These are phyloP conservation scores for Murraya koenigii DNA, from an alignment of 345 rosid genomes.

Conservation along the genomic window DNA sequence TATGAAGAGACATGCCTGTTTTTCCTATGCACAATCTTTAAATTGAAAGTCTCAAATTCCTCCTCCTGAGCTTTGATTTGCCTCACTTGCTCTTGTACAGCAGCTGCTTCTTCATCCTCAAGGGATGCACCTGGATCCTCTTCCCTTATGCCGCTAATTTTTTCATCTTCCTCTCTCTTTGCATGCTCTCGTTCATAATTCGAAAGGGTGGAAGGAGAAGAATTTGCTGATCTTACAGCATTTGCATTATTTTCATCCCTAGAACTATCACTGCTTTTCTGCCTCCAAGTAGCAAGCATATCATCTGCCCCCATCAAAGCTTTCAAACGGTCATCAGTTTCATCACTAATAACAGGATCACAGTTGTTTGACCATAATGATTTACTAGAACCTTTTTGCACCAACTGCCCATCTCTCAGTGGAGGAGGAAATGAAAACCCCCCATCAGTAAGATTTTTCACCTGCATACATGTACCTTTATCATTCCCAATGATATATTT, in stretches of 20 bases:
- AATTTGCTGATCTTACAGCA: constrained; percentile 58
- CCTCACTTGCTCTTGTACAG: constrained; percentile 95
- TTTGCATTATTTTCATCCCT: constrained; percentile 62
- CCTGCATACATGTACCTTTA: constrained; percentile 38
- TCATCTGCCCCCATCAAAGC: constrained; percentile 64
- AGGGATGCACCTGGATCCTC: constrained; percentile 66
- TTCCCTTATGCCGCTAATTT: constrained; percentile 45
- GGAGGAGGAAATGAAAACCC: constrained; percentile 82
- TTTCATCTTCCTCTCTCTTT: constrained; percentile 59
- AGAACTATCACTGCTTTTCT: constrained; percentile 78
- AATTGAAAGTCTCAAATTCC: constrained; percentile 97
- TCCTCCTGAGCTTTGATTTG: constrained; percentile 98
- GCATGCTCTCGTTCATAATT: constrained; percentile 56
- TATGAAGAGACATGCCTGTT: constrained; percentile 63
- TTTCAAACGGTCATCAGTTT: constrained; percentile 45
- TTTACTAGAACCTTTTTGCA: constrained; percentile 61
- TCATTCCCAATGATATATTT: constrained; percentile 47
- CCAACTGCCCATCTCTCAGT: constrained; percentile 48
- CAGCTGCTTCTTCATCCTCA: constrained; percentile 96
- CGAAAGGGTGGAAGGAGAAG: constrained; percentile 67
- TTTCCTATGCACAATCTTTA: constrained; percentile 94
- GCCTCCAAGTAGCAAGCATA: constrained; percentile 73
- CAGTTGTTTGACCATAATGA: constrained; percentile 62
- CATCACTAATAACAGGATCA: constrained; percentile 41
- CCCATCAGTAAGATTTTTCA: constrained; percentile 55